These are phyloP conservation scores for Crataegus laevigata DNA, from an alignment of 306 rosid species.

Conservation along the genomic window DNA sequence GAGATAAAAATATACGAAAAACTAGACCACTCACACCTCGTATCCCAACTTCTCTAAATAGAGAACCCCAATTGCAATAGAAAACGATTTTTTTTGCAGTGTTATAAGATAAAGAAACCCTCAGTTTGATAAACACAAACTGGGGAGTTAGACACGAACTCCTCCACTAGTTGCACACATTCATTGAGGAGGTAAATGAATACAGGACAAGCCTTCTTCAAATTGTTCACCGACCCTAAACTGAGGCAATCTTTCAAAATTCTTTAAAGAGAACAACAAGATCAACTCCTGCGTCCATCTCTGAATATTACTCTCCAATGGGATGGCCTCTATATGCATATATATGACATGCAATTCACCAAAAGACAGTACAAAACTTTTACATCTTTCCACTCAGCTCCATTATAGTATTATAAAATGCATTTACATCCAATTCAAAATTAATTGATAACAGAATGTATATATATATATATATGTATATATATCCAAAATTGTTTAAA, in stretches of 20 bases:
- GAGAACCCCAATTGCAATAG: not conserved
- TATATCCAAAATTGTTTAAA: no score
- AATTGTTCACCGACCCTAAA: not conserved
- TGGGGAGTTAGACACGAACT: not conserved
- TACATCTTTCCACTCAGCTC: not conserved
- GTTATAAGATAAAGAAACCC: not conserved
- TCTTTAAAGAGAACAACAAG: not conserved
- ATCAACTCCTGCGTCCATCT: not conserved
- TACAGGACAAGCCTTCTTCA: not conserved
- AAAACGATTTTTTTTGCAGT: not conserved
- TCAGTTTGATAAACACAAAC: not conserved
- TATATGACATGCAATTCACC: not conserved
- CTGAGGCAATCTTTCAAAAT: not conserved
- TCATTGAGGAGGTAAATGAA: not conserved
- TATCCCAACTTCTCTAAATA: not conserved
- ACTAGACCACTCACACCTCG: not conserved
- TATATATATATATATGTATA: no score
- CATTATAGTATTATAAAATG: not conserved
- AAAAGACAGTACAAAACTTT: not conserved
- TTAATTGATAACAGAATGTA: no score
- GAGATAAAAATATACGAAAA: not conserved
- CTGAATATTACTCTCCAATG: not conserved
- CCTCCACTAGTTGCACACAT: not conserved
- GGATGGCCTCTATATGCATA: not conserved
- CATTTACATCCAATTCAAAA: no score